These are phyloP conservation scores for Mycena chlorophos DNA, from an alignment of 768 basidiomycete genomes.

Conservation along the genomic window DNA sequence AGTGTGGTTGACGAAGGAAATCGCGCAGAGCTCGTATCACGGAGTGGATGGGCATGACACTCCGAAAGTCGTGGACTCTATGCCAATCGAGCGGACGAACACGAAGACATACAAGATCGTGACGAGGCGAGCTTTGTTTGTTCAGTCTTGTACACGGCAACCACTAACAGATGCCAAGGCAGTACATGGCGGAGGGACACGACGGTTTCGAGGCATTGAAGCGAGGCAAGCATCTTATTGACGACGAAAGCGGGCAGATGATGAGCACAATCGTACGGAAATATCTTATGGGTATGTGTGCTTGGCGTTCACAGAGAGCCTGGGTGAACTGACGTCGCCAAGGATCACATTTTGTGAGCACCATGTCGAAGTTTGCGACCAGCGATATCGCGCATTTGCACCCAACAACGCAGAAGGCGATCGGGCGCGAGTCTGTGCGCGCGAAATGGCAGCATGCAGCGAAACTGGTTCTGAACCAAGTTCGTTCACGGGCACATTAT, in stretches of 20 bases:
- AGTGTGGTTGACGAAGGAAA: slow-evolving; percentile 58
- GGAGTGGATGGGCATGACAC: slow-evolving; percentile 26
- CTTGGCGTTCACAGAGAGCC: background rate
- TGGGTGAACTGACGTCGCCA: slow-evolving; percentile 6
- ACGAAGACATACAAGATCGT: slow-evolving; percentile 75
- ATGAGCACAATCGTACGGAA: slow-evolving; percentile 79
- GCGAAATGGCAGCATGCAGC: slow-evolving; percentile 52
- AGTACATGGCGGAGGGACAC: slow-evolving; percentile 83
- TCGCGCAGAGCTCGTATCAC: slow-evolving; percentile 31
- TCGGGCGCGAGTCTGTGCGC: slow-evolving; percentile 45
- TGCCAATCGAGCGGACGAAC: slow-evolving; percentile 52
- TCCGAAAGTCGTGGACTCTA: slow-evolving; percentile 44
- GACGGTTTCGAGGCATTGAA: slow-evolving; percentile 77
- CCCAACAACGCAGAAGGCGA: slow-evolving; percentile 42
- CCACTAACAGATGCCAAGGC: slow-evolving; percentile 38
- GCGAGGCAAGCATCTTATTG: slow-evolving; percentile 67
- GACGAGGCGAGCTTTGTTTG: slow-evolving; percentile 34
- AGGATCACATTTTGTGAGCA: slow-evolving; percentile 79
- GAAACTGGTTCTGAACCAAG: slow-evolving; percentile 41
- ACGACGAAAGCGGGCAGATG: slow-evolving; percentile 79
- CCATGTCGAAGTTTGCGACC: slow-evolving; percentile 46
- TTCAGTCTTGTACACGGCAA: background rate
- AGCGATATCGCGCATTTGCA: slow-evolving; percentile 36
- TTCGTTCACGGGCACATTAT: slow-evolving; percentile 55
- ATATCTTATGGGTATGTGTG: slow-evolving; percentile 72